Conservation (phyloP, 768 basidiomycete species). For the Boletellus sp. region DNA sequence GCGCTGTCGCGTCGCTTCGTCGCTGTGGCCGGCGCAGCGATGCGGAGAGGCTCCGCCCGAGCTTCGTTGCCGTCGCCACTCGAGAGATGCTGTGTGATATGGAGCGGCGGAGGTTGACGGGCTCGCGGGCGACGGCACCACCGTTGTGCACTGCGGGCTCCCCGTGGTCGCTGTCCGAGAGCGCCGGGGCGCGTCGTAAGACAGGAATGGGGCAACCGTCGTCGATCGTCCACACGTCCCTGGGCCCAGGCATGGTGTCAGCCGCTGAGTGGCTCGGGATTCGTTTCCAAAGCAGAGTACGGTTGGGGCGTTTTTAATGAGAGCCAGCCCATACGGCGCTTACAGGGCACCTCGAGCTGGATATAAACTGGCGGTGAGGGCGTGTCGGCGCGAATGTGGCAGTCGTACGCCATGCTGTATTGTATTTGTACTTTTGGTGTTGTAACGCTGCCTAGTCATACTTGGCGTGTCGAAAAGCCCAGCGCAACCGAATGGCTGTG, state of each 20-base stretch:
- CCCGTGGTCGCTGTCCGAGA: conserved; percentile 33
- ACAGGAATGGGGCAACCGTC: conserved; percentile 17
- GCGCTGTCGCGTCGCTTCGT: background rate
- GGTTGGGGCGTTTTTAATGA: background rate
- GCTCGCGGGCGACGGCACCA: background rate
- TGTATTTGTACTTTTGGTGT: background rate
- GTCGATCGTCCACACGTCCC: background rate
- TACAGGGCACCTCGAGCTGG: too few relatives aligned
- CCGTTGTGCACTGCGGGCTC: conserved; percentile 14
- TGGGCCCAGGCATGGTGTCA: conserved; percentile 16
- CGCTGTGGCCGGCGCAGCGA: conserved; percentile 15
- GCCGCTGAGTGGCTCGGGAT: background rate
- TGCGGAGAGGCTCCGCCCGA: conserved; percentile 30
- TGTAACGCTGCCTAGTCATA: background rate
- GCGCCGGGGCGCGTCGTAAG: conserved; percentile 37
- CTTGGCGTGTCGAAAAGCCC: background rate
- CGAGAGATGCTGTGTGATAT: conserved; percentile 36
- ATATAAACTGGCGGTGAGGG: background rate
- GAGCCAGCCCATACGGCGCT: too few relatives aligned
- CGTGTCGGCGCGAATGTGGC: background rate
- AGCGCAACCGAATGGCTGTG: background rate
- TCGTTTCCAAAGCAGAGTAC: background rate
- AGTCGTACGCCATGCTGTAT: background rate
- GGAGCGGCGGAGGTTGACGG: conserved; percentile 27
- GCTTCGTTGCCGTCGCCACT: conserved; percentile 23